Evolutionary conservation across 163 green algal species (phyloP).

Genomic region (Trebouxia gelatinosa): DNA sequence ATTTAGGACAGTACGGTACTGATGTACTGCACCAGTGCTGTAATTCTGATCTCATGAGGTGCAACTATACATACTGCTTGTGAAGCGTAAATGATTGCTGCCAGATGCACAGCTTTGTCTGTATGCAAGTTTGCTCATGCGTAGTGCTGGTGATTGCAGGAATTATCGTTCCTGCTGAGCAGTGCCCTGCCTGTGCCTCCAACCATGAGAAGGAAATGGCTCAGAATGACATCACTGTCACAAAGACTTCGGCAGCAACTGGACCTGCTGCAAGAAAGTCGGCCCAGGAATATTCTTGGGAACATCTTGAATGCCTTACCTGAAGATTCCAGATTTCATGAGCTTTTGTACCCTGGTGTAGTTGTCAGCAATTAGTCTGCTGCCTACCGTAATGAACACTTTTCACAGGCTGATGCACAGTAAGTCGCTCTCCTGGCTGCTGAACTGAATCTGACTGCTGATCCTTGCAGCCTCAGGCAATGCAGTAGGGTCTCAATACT

Average conservation of each 20-base stretch:
- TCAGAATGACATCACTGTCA: background rate
- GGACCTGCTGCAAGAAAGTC: background rate
- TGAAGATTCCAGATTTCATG: conserved; percentile 5
- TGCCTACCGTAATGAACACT: too few relatives aligned
- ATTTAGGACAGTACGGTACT: background rate
- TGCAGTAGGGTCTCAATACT: too few relatives aligned
- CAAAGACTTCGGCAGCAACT: background rate
- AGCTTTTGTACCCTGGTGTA: background rate
- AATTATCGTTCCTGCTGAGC: conserved; percentile 4
- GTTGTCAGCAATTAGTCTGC: too few relatives aligned
- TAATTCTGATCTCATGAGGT: too few relatives aligned
- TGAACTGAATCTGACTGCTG: background rate
- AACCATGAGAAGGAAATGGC: background rate
- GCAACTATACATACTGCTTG: too few relatives aligned
- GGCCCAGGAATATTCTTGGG: background rate
- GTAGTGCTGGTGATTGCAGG: background rate
- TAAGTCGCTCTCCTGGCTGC: background rate
- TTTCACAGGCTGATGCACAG: background rate
- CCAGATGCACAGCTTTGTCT: background rate
- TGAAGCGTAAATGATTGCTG: background rate
- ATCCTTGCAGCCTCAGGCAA: background rate
- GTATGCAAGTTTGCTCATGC: background rate
- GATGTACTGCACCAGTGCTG: background rate
- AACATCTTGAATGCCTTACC: background rate
- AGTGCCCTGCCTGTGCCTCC: conserved; percentile 9